phyloP scores from a whole-genome alignment of 257 asterid genomes.

The Fraxinus excelsior region DNA sequence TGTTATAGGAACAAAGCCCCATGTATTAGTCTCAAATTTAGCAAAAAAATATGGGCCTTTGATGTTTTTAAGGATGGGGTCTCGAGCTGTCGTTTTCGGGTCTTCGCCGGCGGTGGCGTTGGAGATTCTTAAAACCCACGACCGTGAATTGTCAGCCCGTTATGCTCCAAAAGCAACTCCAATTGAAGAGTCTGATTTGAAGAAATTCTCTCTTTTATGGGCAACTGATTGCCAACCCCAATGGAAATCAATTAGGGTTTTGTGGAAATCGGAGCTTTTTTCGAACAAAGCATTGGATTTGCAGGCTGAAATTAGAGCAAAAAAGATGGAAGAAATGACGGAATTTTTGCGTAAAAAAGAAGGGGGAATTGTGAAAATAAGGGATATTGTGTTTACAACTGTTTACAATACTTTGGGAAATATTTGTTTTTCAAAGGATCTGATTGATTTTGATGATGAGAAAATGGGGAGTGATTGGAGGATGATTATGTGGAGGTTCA shows the following conservation, averaged over 20 bases:
- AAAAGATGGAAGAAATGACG: constrained; percentile 35
- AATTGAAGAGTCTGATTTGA: constrained; percentile 39
- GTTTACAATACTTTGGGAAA: constrained; percentile 33
- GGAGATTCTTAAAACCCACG: constrained; percentile 41
- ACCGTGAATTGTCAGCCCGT: constrained; percentile 41
- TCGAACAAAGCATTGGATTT: constrained; percentile 31
- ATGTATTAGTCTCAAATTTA: constrained; percentile 34
- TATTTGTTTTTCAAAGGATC: constrained; percentile 38
- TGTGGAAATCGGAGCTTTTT: constrained; percentile 43
- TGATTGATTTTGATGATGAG: constrained; percentile 37
- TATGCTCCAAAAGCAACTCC: constrained; percentile 53
- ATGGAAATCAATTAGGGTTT: constrained; percentile 37
- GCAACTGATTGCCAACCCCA: constrained; percentile 33
- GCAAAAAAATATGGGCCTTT: constrained; percentile 40
- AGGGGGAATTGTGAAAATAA: constrained; percentile 32
- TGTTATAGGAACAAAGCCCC: constrained; percentile 39
- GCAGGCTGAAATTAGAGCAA: constrained; percentile 29
- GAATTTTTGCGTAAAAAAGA: constrained; percentile 27
- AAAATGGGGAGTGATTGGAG: constrained; percentile 29
- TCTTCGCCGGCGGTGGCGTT: constrained; percentile 39
- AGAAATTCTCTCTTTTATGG: constrained; percentile 41
- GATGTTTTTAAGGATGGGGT: constrained; percentile 37
- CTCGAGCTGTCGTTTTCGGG: constrained; percentile 36
- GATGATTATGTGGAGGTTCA: constrained; percentile 43
- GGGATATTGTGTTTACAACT: constrained; percentile 30